These are phyloP conservation scores for Pseudovirgaria hyperparasitica DNA, from an alignment of 2,329 filamentous ascomycete species.

Conservation along the genomic window DNA sequence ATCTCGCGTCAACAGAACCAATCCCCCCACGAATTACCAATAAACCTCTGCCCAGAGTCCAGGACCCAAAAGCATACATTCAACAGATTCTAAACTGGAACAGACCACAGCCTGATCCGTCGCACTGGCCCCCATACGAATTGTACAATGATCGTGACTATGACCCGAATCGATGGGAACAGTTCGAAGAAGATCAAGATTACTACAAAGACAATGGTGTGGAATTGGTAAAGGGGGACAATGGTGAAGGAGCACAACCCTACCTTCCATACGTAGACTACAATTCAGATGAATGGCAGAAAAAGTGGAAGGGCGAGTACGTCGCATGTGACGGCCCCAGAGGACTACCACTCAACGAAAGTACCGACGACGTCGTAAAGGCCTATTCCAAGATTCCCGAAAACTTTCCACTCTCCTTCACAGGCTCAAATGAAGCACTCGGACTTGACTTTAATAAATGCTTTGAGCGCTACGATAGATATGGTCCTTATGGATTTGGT, in stretches of 20 bases:
- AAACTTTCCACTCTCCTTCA: conserved; percentile 21
- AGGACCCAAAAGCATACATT: conserved; percentile 27
- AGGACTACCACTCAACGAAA: conserved; percentile 37
- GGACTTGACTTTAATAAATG: conserved; percentile 42
- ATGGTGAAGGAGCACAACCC: conserved; percentile 26
- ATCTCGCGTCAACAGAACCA: no score
- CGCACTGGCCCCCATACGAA: conserved; percentile 33
- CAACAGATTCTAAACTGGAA: conserved; percentile 30
- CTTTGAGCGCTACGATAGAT: conserved; percentile 44
- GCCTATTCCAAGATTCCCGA: conserved; percentile 47
- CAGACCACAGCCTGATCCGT: conserved; percentile 15
- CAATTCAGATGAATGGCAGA: conserved; percentile 49
- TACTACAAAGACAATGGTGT: background rate
- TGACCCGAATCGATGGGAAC: conserved; percentile 36
- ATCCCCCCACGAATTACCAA: no score
- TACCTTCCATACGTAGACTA: conserved; percentile 65
- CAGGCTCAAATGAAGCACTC: conserved; percentile 25
- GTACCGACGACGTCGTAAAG: conserved; percentile 48
- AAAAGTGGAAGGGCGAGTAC: conserved; percentile 43
- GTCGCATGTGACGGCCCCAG: conserved; percentile 52
- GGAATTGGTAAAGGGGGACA: background rate
- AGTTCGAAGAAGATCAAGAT: conserved; percentile 19
- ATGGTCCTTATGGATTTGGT: conserved; percentile 44
- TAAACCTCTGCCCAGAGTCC: no score
- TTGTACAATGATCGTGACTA: conserved; percentile 30